phyloP scores from a whole-genome alignment of 345 rosid species.

The Eucalyptus urophylla region DNA sequence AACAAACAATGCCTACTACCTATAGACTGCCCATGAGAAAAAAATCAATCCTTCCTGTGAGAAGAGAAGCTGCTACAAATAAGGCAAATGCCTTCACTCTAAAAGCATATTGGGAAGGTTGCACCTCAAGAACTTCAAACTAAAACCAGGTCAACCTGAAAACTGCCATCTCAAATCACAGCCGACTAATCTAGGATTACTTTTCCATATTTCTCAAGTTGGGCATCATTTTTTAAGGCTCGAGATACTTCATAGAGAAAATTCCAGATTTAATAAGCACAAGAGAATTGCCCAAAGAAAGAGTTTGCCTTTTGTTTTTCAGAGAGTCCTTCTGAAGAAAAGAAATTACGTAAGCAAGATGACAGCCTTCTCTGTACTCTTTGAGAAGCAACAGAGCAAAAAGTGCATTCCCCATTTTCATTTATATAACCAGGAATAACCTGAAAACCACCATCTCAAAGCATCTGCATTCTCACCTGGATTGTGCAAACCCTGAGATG shows the following conservation, averaged over 20 bases:
- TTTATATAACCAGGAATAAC: neutral
- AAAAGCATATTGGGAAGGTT: neutral
- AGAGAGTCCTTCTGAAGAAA: neutral
- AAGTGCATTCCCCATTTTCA: neutral
- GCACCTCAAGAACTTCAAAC: neutral
- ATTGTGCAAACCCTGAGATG: constrained; percentile 94
- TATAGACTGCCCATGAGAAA: neutral
- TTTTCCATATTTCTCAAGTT: neutral
- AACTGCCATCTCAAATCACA: neutral
- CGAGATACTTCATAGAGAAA: neutral
- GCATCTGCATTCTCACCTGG: constrained; percentile 53
- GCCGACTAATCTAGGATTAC: neutral
- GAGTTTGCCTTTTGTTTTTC: neutral
- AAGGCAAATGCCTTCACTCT: neutral
- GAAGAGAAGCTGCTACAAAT: neutral
- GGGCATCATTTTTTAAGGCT: neutral
- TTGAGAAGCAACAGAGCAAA: neutral
- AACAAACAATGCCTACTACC: neutral
- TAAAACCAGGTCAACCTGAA: neutral
- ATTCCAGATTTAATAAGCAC: neutral
- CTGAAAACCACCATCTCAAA: neutral
- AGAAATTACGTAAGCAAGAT: neutral
- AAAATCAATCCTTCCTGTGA: neutral
- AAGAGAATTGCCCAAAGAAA: neutral
- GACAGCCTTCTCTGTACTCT: neutral